Evolutionary conservation across 352 stramenopile species (phyloP), one percentile per base, ranked within the genome.

Genomic region (Peronospora belbahrii): DNA sequence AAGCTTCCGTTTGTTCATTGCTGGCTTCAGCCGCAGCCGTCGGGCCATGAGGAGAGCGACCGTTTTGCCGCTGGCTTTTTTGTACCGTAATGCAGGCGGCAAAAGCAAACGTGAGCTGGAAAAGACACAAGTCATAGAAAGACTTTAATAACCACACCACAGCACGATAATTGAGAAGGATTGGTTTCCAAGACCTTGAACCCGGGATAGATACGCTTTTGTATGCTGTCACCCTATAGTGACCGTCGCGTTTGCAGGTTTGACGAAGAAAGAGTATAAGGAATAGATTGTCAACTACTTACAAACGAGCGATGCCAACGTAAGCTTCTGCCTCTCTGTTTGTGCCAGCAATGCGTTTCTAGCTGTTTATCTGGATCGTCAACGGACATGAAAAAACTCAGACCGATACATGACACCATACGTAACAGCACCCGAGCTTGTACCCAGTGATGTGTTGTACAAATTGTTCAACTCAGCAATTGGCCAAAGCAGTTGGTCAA

Each of bases 311-410:
- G 37, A 42, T 14, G 35, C 25, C 18, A 33, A 17, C 37, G 38
- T 53, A 59, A 42, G 42, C 50, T 35, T 38, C 42, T 35, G 15
- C 22, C 35, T 35, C 43, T 37, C 22, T 41, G 36, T 59, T 41
- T 33, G 37, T 30, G n/a, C 28, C 37, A 48, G 25, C 38, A 20
- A 35, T 31, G 30, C 37, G 31, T 47, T 52, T 38, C 23, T 35
- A 37, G 25, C 27, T 60, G 36, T 68, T 61, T 47, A 68, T 62
- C 25, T 59, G 61, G 37, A 64, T 56, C 49, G 61, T 68, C 23
- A 6, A 27, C 9, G 23, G 23, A 27, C 23, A 13, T 65, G 15
- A 44, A 68, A 68, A 20, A 68, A 22, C 11, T 35, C 41, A 6
- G 46, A 37, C 5, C 57, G 25, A 66, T 11, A 23, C 45, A 28